Conservation (phyloP, 495 filamentous ascomycete species). For the Hypoxylon intermedium region DNA sequence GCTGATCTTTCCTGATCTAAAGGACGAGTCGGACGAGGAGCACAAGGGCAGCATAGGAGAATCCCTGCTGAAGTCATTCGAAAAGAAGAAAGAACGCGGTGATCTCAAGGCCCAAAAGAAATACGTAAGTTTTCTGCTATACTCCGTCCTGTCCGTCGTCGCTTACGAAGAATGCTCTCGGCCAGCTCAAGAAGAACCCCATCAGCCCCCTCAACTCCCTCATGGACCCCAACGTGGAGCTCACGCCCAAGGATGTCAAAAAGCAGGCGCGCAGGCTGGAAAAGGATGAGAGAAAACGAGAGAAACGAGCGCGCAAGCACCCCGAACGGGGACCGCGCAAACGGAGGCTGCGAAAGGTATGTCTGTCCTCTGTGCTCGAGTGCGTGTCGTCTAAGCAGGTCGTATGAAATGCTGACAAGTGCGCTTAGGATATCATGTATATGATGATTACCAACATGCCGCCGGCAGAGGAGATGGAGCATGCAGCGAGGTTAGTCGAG, state of each 20-base stretch:
- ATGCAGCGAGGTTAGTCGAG: conserved; percentile 20
- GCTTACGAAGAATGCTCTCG: not conserved
- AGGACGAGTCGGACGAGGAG: conserved; percentile 14
- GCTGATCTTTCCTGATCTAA: conserved; percentile 37
- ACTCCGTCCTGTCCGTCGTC: not conserved
- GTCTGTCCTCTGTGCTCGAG: no score
- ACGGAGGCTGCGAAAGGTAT: conserved; percentile 17
- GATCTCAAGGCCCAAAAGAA: conserved; percentile 28
- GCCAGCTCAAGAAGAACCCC: conserved; percentile 21
- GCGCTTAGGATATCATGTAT: conserved; percentile 19
- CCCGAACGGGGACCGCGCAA: conserved; percentile 17
- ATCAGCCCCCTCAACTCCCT: conserved; percentile 12
- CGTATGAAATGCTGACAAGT: not conserved
- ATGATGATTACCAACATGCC: conserved; percentile 34
- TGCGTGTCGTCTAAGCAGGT: no score
- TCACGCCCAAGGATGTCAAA: conserved; percentile 20
- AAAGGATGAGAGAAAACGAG: conserved; percentile 22
- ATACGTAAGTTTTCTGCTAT: conserved; percentile 13
- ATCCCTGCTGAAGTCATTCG: conserved; percentile 5
- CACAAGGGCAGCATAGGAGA: conserved; percentile 28
- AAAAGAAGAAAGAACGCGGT: conserved; percentile 6
- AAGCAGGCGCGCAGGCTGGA: conserved; percentile 14
- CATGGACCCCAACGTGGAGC: conserved; percentile 23
- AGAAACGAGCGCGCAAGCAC: conserved; percentile 22
- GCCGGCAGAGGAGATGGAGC: conserved; percentile 20